Evolutionary conservation across 306 rosid genomes (phyloP), one percentile per base, ranked within the genome.

Genomic region (Potentilla sterilis): DNA sequence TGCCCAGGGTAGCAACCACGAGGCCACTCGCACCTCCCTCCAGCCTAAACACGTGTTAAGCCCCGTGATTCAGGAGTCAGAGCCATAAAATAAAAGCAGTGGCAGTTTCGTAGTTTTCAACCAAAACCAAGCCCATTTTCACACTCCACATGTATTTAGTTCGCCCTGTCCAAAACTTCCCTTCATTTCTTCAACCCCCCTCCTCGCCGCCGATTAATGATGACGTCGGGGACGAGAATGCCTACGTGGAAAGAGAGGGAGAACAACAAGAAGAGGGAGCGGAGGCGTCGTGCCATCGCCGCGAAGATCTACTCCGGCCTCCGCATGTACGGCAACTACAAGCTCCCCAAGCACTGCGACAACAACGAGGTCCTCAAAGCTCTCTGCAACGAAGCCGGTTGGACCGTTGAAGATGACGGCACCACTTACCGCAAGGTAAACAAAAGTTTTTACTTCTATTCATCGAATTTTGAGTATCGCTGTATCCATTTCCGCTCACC

Each of bases 241-340:
- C 91, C 91, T 59, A 88, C 91, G 75, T 88, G 91, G 89, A 88
- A 83, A 85, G 91, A 88, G 80, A 85, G 91, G 71, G 91, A 88
- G 72, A 88, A 88, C 80, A 88, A 88, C 72, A 88, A 88, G 83
- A 80, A 85, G 75, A 78, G 91, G 8, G 91, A 88, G 81, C 63
- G 91, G 48, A 75, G 91, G 38, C 79, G 91, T 63, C 73, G 91
- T 51, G 91, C 91, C 67, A 85, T 88, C 83, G 91, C 89, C 11
- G 91, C 91, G 58, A 88, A 88, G 91, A 88, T 88, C 83, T 88
- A 83, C 70, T 19, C 88, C 37, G 91, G 91, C 6, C 77, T 88
- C 37, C 78, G 91, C 71, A 79, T 81, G 85, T 85, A 85, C 69
- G 91, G 91, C 0, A 88, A 88, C 83, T 88, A 79, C 80, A 85